Base-by-base conservation (phyloP, 2,329 filamentous ascomycete species). In the Botryotinia calthae region DNA sequence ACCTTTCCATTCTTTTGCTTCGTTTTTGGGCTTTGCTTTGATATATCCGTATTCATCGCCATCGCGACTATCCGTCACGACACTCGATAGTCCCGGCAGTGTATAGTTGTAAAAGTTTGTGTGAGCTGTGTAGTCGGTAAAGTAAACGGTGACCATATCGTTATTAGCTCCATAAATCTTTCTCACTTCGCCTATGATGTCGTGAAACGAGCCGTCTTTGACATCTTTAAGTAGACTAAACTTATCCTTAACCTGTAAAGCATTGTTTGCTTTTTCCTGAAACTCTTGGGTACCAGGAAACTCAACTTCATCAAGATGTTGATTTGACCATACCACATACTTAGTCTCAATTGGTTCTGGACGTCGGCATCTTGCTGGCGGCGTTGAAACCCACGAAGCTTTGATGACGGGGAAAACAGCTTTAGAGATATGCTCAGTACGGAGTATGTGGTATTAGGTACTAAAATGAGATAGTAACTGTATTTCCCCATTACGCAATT, bases 41-140 rank as follows among this genome's bases (percentile, higher is more conserved):
- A 74, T 82, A 78, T 93, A 91, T n/a, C 85, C 86, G 74, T 83
- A 88, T 0, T 83, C 81, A 76, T 91, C 88, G 6, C 87, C 87
- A 64, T 88, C 86, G 58, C 81, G 82, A 8, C 80, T 79, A 5
- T 75, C 80, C 9, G 77, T 71, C 6, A 76, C 76, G 10, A 80
- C 80, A 1, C 22, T 14, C 9, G 80, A 76, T 25, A 77, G 70
- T 31, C 75, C 78, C 37, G 80, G 79, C 73, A 78, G 81, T 18
- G 79, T 77, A 66, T 83, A 81, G 76, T 76, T 76, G 76, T 86
- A 90, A 73, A 98, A 89, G 1, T 78, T 74, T 0, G 84, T 79
- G 78, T 98, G 93, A 68, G 88, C 83, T 0, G 94, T 97, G 81
- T 95, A 97, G 81, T 98, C 95, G 0, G 93, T 92, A 28, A 97